phyloP scores from a whole-genome alignment of 2,329 filamentous ascomycete genomes.

The Microsporum canis region DNA sequence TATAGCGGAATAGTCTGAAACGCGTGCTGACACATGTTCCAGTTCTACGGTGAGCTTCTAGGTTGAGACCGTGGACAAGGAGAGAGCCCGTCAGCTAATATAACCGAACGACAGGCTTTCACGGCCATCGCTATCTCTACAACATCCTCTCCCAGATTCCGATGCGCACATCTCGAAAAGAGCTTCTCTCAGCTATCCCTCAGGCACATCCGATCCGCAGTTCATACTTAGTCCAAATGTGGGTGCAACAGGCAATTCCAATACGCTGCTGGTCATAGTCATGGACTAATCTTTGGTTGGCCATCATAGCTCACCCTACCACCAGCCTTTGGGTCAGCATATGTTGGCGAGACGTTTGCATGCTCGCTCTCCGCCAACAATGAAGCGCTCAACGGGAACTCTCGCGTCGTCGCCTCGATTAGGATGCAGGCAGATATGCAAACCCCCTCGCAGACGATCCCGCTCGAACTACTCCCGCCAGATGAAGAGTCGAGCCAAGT shows the following conservation, averaged over 20 bases:
- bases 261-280: constrained; percentile 1
- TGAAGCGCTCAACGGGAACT: constrained; percentile 44
- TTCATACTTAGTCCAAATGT: constrained; percentile 49
- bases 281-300: neutral
- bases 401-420: constrained; percentile 56
- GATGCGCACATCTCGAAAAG: constrained; percentile 43
- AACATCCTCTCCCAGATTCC: constrained; percentile 36
- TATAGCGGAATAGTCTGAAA: constrained; percentile 12
- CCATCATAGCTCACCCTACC: constrained; percentile 60
- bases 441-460: constrained; percentile 64
- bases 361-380: constrained; percentile 97
- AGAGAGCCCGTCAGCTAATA: neutral
- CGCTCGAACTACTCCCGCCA: constrained; percentile 44
- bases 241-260: constrained; percentile 13
- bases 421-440: constrained; percentile 90
- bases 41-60: constrained; percentile 30
- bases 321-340: constrained; percentile 82
- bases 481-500: constrained; percentile 43
- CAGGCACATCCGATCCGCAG: constrained; percentile 35
- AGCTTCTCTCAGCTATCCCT: constrained; percentile 65
- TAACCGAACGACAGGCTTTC: constrained; percentile 51
- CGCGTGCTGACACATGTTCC: constrained; percentile 9
- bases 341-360: constrained; percentile 88
- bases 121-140: constrained; percentile 45
- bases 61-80: neutral